phyloP scores from a whole-genome alignment of 768 basidiomycete genomes.

The Clitopilus passeckerianus region DNA sequence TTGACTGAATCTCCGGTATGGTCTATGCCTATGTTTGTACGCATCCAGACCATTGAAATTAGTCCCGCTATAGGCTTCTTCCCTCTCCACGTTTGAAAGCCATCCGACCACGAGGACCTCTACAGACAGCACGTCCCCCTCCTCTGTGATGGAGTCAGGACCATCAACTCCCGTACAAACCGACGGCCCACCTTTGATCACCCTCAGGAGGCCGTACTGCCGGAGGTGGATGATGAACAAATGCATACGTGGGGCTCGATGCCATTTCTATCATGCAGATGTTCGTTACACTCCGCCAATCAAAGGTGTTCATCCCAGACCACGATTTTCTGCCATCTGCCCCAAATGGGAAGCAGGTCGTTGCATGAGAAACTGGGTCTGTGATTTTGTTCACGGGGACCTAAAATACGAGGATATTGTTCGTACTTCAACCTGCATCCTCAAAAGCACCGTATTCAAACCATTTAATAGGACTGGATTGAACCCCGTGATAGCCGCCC shows the following conservation, averaged over 20 bases:
- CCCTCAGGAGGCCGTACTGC: conserved; percentile 7
- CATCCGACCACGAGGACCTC: not conserved
- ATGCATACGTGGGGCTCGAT: conserved; percentile 7
- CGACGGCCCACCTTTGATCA: not conserved
- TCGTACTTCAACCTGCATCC: not conserved
- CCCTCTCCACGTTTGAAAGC: not conserved
- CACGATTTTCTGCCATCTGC: conserved; percentile 5
- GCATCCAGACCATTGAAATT: not conserved
- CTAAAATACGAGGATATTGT: not conserved
- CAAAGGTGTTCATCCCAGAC: conserved; percentile 11
- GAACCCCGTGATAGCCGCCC: not conserved
- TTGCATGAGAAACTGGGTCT: not conserved
- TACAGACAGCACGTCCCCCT: conserved; percentile 2
- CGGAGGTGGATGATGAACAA: conserved; percentile 7
- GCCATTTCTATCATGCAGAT: conserved; percentile 10
- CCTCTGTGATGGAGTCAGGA: not conserved
- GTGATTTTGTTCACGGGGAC: not conserved
- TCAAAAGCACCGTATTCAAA: not conserved
- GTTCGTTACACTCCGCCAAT: conserved; percentile 11
- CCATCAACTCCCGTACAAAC: not conserved
- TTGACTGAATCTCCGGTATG: conserved; percentile 1
- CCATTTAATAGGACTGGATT: not conserved
- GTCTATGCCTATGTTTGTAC: not conserved
- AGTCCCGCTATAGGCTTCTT: not conserved
- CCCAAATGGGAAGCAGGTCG: not conserved